Evolutionary conservation across 2,329 filamentous ascomycete species (phyloP).

Genomic region (Colletotrichum aenigma): DNA sequence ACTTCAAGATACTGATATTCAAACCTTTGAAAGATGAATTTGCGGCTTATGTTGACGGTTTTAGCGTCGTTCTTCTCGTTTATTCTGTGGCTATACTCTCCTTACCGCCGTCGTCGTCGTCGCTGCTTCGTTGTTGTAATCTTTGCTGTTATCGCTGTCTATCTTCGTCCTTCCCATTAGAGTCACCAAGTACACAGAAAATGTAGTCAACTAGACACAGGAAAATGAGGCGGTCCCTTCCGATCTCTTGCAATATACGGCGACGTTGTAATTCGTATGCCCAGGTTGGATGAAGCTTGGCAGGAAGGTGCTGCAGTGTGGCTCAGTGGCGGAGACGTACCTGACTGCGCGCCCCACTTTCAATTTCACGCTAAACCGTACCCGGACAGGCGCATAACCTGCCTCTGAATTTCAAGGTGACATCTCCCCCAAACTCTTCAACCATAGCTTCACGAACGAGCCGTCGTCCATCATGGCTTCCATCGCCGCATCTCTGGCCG

Average conservation of each 20-base stretch:
- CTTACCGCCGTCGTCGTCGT: too few species aligned
- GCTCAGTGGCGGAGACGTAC: not conserved
- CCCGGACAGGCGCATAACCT: constrained; percentile 9
- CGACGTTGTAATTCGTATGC: not conserved
- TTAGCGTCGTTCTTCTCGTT: not conserved
- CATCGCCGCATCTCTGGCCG: constrained; percentile 74
- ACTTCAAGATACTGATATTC: not conserved
- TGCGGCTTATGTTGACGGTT: not conserved
- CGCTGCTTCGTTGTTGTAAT: too few species aligned
- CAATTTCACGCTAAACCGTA: not conserved
- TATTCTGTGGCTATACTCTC: not conserved
- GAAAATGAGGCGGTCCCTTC: not conserved
- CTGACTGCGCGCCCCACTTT: not conserved
- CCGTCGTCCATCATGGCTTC: constrained; percentile 60
- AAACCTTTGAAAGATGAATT: not conserved
- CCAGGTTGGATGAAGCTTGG: not conserved
- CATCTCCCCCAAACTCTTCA: constrained; percentile 8
- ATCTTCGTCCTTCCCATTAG: too few species aligned
- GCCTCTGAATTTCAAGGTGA: constrained; percentile 21
- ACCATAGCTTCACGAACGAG: constrained; percentile 9
- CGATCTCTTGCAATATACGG: not conserved
- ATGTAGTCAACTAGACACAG: too few species aligned
- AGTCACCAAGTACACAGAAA: too few species aligned
- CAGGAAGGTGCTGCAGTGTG: not conserved
- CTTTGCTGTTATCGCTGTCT: too few species aligned